Percentiles rank a stretch among this genome's conserved stretches.
Evolutionary conservation across 2,329 filamentous ascomycete species (phyloP).

Genomic region (Stemphylium vesicarium): DNA sequence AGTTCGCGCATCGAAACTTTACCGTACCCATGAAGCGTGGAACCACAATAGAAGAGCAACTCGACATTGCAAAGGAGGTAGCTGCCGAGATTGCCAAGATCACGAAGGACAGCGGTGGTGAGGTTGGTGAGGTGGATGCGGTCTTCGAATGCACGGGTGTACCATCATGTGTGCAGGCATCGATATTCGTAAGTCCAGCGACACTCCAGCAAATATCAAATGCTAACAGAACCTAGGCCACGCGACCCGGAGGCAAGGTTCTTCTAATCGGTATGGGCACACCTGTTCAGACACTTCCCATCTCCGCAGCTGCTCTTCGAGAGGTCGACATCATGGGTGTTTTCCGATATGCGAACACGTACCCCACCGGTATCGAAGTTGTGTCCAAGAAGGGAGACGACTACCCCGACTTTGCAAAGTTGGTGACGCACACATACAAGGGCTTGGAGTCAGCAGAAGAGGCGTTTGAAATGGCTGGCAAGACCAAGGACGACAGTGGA

Average conservation of each 20-base stretch:
- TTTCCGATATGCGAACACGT: constrained; percentile 79
- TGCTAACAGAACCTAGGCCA: constrained; percentile 51
- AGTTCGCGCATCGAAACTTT: constrained; percentile 56
- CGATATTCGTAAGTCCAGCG: constrained; percentile 64
- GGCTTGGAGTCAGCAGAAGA: constrained; percentile 67
- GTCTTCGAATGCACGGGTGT: constrained; percentile 81
- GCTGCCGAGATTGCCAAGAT: constrained; percentile 53
- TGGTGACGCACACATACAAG: constrained; percentile 76
- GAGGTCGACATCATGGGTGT: constrained; percentile 81
- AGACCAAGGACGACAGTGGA: constrained; percentile 70
- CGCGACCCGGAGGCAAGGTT: constrained; percentile 72
- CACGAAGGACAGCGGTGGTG: constrained; percentile 36
- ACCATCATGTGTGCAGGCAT: constrained; percentile 74
- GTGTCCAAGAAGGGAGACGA: constrained; percentile 55
- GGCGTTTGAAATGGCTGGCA: constrained; percentile 74
- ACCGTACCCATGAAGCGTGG: constrained; percentile 56
- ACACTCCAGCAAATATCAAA: background rate
- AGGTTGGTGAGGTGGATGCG: constrained; percentile 66
- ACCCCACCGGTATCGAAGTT: constrained; percentile 71
- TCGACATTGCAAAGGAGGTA: constrained; percentile 58
- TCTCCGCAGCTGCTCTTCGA: constrained; percentile 73
- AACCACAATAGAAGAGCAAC: constrained; percentile 60
- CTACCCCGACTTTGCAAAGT: constrained; percentile 69
- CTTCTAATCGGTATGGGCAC: constrained; percentile 83
- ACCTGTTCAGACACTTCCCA: constrained; percentile 74